These are phyloP conservation scores for Rhodosporidiobolus odoratus DNA, from an alignment of 768 basidiomycete genomes.

Conservation along the genomic window DNA sequence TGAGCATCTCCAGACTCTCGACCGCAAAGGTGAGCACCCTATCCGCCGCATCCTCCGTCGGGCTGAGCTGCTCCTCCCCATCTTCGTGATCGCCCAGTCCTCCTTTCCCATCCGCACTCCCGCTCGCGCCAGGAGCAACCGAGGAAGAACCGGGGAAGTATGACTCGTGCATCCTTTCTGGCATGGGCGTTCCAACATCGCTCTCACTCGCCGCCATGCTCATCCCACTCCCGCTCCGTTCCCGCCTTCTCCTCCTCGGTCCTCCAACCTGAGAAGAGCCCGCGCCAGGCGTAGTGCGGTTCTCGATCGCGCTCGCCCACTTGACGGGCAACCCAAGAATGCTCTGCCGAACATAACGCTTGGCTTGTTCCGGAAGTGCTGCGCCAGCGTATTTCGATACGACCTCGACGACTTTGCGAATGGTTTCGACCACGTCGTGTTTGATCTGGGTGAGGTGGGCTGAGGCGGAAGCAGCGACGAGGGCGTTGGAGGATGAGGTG, in stretches of 20 bases:
- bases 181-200: neutral
- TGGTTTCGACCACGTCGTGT: slow-evolving; percentile 76
- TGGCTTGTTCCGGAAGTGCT: slow-evolving; percentile 78
- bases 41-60: slow-evolving; percentile 70
- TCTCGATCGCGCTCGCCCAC: slow-evolving; percentile 59
- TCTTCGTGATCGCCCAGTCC: slow-evolving; percentile 45
- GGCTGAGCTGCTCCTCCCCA: slow-evolving; percentile 43
- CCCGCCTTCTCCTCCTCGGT: neutral
- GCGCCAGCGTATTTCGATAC: slow-evolving; percentile 78
- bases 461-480: slow-evolving; percentile 53
- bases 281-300: neutral
- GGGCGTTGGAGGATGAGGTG: slow-evolving; percentile 42
- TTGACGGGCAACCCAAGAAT: slow-evolving; percentile 72
- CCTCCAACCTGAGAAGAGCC: neutral
- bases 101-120: neutral
- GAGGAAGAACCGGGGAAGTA: neutral
- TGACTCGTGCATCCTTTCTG: slow-evolving; percentile 24
- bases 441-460: slow-evolving; percentile 66
- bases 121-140: neutral
- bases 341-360: slow-evolving; percentile 64
- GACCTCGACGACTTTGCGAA: slow-evolving; percentile 81
- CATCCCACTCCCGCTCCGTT: neutral
- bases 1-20: slow-evolving; percentile 89
- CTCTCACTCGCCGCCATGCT: neutral
- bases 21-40: slow-evolving; percentile 75